Evolutionary conservation across 257 asterid genomes (phyloP).

Genomic region (Nicotiana noctiflora): DNA sequence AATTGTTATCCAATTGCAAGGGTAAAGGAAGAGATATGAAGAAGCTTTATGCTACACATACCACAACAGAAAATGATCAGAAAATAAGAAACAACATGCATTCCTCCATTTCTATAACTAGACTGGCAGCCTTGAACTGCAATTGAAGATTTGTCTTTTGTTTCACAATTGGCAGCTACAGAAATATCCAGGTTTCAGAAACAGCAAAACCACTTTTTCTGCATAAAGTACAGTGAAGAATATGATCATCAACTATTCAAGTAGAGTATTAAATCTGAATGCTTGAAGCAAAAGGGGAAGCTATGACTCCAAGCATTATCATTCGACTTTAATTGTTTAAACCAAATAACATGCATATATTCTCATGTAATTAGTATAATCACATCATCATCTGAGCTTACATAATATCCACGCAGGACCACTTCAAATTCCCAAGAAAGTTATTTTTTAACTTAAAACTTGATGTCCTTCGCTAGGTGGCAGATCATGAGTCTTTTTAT

Average conservation of each 20-base stretch:
- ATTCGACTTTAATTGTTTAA: too few relatives aligned
- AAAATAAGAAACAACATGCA: not conserved
- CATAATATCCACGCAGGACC: not conserved
- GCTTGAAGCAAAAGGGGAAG: not conserved
- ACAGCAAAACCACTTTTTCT: constrained; percentile 33
- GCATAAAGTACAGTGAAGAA: not conserved
- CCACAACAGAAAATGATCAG: not conserved
- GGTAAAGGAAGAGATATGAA: not conserved
- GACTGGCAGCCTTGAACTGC: not conserved
- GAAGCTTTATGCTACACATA: not conserved
- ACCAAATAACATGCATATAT: too few relatives aligned
- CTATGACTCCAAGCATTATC: too few relatives aligned
- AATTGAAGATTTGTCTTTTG: not conserved
- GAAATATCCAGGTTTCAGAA: constrained; percentile 9
- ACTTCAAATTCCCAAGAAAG: not conserved
- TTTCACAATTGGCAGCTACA: not conserved
- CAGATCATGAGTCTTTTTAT: not conserved
- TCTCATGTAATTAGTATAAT: not conserved
- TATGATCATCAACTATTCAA: not conserved
- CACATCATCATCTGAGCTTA: not conserved
- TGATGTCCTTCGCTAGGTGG: not conserved
- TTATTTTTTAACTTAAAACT: not conserved
- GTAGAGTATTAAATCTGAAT: not conserved
- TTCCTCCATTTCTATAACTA: not conserved
- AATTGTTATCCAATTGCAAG: too few relatives aligned